Conservation (phyloP, 148 eudicot species). For the Vaccinium myrtillus region DNA sequence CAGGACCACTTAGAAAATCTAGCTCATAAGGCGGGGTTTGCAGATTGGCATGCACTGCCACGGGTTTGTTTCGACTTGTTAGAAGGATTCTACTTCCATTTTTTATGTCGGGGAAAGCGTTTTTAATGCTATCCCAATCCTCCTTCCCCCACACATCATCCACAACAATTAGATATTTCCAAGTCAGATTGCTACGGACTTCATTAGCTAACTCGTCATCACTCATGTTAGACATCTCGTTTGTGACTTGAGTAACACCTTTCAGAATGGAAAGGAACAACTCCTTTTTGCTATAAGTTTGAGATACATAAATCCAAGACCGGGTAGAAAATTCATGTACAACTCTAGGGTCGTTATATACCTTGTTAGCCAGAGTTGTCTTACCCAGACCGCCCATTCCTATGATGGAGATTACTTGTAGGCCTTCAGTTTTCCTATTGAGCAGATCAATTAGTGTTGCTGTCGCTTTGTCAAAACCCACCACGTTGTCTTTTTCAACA, state of each 20-base stretch:
- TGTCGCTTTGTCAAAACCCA: conserved; percentile 40
- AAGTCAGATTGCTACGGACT: not conserved
- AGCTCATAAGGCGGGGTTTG: conserved; percentile 9
- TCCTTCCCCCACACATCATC: conserved; percentile 31
- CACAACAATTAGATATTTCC: conserved; percentile 24
- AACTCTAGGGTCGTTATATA: conserved; percentile 23
- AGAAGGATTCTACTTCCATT: conserved; percentile 33
- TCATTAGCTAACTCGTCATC: not conserved
- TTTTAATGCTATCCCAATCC: conserved; percentile 29
- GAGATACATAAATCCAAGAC: conserved; percentile 36
- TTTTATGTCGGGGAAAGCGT: conserved; percentile 16
- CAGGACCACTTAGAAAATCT: not conserved
- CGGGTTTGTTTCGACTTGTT: conserved; percentile 19
- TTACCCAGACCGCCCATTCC: conserved; percentile 44
- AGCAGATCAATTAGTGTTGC: conserved; percentile 23
- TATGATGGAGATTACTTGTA: conserved; percentile 30
- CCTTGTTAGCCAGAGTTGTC: conserved; percentile 37
- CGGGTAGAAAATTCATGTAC: conserved; percentile 21
- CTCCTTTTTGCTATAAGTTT: conserved; percentile 21
- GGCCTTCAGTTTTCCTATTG: not conserved
- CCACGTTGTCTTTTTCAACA: conserved; percentile 32
- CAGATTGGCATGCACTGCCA: conserved; percentile 23
- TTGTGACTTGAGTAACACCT: not conserved
- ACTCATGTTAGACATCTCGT: not conserved
- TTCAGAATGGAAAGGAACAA: conserved; percentile 18